phyloP scores from a whole-genome alignment of 2,329 filamentous ascomycete species.

The Fusarium sp. region DNA sequence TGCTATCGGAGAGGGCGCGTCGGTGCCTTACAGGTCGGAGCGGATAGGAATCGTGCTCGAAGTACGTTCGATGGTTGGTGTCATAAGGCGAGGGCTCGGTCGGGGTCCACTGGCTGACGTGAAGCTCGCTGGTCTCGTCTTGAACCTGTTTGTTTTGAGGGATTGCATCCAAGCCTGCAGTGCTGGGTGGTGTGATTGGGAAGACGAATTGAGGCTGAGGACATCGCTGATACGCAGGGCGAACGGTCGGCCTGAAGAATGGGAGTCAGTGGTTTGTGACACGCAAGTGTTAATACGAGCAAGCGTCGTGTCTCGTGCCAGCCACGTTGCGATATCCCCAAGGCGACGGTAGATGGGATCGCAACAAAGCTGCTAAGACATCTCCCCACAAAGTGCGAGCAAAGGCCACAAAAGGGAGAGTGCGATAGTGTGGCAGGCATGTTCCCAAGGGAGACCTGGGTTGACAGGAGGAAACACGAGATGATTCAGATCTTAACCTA shows the following conservation, averaged over 20 bases:
- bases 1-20: slow-evolving; percentile 81
- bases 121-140: slow-evolving; percentile 45
- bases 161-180: slow-evolving; percentile 64
- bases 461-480: slow-evolving; percentile 15
- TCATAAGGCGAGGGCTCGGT: slow-evolving; percentile 54
- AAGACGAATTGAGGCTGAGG: slow-evolving; percentile 71
- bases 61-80: slow-evolving; percentile 48
- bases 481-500: slow-evolving; percentile 52
- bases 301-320: slow-evolving; percentile 22
- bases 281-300: slow-evolving; percentile 29
- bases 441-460: slow-evolving; percentile 23
- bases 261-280: slow-evolving; percentile 36
- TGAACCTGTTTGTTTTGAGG: slow-evolving; percentile 44
- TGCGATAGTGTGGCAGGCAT: slow-evolving; percentile 30
- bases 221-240: slow-evolving; percentile 70
- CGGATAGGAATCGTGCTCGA: slow-evolving; percentile 41
- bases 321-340: slow-evolving; percentile 24
- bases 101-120: slow-evolving; percentile 56
- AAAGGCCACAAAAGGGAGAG: slow-evolving; percentile 31
- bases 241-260: slow-evolving; percentile 65
- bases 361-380: slow-evolving; percentile 23
- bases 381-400: slow-evolving; percentile 28
- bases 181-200: slow-evolving; percentile 69
- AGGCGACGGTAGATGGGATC: slow-evolving; percentile 23
- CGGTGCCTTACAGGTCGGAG: slow-evolving; percentile 56